A percentile compares a stretch with the other conserved stretches of the same genome.
These are phyloP conservation scores for Candida glucosophila DNA, from an alignment of 1,139 yeast species.

Conservation along the genomic window DNA sequence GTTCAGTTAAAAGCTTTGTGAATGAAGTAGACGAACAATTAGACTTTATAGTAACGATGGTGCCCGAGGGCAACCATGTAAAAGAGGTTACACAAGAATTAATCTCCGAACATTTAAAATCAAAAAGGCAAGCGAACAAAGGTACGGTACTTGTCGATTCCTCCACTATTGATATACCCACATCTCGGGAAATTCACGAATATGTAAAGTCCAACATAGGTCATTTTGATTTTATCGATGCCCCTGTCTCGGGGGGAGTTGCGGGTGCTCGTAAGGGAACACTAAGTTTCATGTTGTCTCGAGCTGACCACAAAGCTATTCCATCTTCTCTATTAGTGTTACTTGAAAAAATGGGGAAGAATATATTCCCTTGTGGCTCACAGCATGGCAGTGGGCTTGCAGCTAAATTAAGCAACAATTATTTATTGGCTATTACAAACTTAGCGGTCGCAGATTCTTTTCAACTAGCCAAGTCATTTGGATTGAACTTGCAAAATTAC, in stretches of 20 bases:
- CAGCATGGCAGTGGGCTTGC: slow-evolving; percentile 50
- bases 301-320: slow-evolving; percentile 19
- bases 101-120: slow-evolving; percentile 22
- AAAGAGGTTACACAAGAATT: slow-evolving; percentile 34
- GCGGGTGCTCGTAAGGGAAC: slow-evolving; percentile 52
- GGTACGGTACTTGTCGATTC: slow-evolving; percentile 38
- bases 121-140: slow-evolving; percentile 50
- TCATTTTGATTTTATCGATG: slow-evolving; percentile 39
- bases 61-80: slow-evolving; percentile 53
- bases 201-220: slow-evolving; percentile 27
- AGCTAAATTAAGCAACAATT: slow-evolving; percentile 53
- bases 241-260: slow-evolving; percentile 59
- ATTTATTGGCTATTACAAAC: slow-evolving; percentile 49
- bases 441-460: slow-evolving; percentile 56
- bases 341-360: slow-evolving; percentile 42
- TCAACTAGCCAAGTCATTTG: slow-evolving; percentile 48
- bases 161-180: slow-evolving; percentile 48
- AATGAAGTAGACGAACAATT: slow-evolving; percentile 30
- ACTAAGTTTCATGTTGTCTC: slow-evolving; percentile 50
- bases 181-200: slow-evolving; percentile 34
- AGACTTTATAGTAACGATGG: slow-evolving; percentile 45
- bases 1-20: slow-evolving; percentile 20
- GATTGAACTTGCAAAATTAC: slow-evolving; percentile 40
- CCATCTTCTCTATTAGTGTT: slow-evolving; percentile 19
- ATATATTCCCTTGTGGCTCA: slow-evolving; percentile 45